phyloP scores from a whole-genome alignment of 805 yeast species.

The Candida taoyuanica region DNA sequence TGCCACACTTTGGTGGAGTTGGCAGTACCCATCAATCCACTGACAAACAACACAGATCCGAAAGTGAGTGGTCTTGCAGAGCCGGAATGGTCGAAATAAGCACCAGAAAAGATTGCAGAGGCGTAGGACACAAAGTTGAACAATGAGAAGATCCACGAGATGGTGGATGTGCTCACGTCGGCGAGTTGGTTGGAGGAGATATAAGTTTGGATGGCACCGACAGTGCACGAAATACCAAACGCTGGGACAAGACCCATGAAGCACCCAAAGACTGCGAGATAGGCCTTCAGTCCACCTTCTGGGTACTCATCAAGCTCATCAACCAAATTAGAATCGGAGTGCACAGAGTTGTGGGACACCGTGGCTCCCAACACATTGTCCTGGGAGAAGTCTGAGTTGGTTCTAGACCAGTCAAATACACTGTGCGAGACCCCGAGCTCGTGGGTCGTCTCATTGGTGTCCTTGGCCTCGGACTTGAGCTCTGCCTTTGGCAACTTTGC shows the following conservation, averaged over 20 bases:
- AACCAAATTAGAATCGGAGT: background rate
- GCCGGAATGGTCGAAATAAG: slow-evolving; percentile 61
- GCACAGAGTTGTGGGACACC: background rate
- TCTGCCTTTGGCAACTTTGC: background rate
- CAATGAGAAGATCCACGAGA: slow-evolving; percentile 67
- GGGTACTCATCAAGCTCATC: slow-evolving; percentile 31
- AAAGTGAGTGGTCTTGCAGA: slow-evolving; percentile 38
- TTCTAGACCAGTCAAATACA: slow-evolving; percentile 12
- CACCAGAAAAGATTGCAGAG: slow-evolving; percentile 52
- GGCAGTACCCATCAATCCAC: slow-evolving; percentile 57
- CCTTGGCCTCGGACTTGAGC: background rate
- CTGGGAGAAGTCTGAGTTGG: slow-evolving; percentile 11
- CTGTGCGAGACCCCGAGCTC: slow-evolving; percentile 9
- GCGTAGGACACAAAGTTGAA: slow-evolving; percentile 48
- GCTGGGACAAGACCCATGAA: slow-evolving; percentile 55
- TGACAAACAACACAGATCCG: slow-evolving; percentile 43
- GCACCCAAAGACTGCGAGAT: slow-evolving; percentile 53
- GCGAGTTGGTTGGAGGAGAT: slow-evolving; percentile 51
- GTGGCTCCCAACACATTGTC: slow-evolving; percentile 2
- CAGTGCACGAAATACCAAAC: slow-evolving; percentile 55
- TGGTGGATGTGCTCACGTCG: slow-evolving; percentile 41
- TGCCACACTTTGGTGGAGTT: slow-evolving; percentile 50
- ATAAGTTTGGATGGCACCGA: slow-evolving; percentile 66
- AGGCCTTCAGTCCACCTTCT: slow-evolving; percentile 58
- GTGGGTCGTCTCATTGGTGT: slow-evolving; percentile 4